A percentile compares a stretch with the other conserved stretches of the same genome.
phyloP scores from a whole-genome alignment of 139 green algal genomes.

The Chlamydomonas sphaeroides region DNA sequence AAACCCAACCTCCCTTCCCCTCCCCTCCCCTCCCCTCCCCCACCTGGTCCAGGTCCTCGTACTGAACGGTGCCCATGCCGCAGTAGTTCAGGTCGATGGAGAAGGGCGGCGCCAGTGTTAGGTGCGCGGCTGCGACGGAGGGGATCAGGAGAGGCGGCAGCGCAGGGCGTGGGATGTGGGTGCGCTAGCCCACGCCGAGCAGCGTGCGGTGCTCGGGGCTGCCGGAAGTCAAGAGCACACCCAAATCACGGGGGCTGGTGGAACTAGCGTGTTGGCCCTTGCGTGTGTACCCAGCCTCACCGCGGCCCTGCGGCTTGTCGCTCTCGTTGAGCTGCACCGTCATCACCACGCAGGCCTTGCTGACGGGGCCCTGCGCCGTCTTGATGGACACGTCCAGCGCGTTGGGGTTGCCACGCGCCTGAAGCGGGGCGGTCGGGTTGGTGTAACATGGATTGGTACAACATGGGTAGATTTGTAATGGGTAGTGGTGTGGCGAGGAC shows the following conservation, averaged over 20 bases:
- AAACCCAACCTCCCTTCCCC: background rate
- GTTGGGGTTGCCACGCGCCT: conserved; percentile 7
- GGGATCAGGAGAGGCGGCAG: background rate
- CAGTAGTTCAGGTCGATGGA: conserved; percentile 29
- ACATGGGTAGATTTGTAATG: too few species aligned
- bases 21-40: background rate
- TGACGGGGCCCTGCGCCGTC: conserved; percentile 1
- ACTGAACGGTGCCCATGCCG: conserved; percentile 10
- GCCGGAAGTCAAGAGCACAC: too few species aligned
- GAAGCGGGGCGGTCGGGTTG: too few species aligned
- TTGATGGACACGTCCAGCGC: conserved; percentile 32
- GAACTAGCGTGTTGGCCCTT: too few species aligned
- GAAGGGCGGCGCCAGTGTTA: conserved; percentile 29
- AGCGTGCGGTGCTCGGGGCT: too few species aligned
- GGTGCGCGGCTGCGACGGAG: conserved; percentile 20
- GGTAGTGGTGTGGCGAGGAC: too few species aligned
- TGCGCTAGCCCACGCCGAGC: too few species aligned
- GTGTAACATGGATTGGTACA: too few species aligned
- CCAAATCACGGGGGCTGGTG: too few species aligned
- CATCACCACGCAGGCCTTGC: background rate
- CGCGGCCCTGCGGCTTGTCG: conserved; percentile 27
- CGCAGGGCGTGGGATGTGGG: too few species aligned
- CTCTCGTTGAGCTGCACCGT: conserved; percentile 14
- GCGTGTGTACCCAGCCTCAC: conserved; percentile 2
- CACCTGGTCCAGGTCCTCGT: conserved; percentile 43